Evolutionary conservation across 2,329 filamentous ascomycete genomes (phyloP).

Genomic region (Allantophomopsis lycopodina): DNA sequence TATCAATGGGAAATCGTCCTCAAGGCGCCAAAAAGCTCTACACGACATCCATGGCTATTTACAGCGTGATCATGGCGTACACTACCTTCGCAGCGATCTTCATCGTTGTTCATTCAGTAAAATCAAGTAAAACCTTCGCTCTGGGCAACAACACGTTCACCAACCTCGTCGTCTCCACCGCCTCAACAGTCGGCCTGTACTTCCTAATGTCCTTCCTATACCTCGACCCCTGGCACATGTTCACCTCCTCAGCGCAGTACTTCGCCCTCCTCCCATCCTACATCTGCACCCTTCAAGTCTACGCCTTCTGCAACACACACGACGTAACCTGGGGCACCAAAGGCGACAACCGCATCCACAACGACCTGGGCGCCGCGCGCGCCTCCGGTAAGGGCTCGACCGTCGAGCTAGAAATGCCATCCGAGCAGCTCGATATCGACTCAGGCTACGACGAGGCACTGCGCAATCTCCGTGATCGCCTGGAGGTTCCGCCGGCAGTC

Average conservation of each 20-base stretch:
- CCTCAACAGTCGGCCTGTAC: slow-evolving; percentile 84
- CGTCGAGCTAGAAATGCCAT: slow-evolving; percentile 95
- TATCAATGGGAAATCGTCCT: slow-evolving; percentile 89
- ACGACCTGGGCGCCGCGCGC: slow-evolving; percentile 78
- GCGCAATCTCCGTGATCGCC: slow-evolving; percentile 82
- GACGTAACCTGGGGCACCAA: slow-evolving; percentile 99
- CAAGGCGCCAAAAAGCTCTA: slow-evolving; percentile 92
- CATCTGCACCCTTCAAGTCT: slow-evolving; percentile 95
- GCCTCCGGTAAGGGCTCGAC: slow-evolving; percentile 58
- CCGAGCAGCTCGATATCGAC: slow-evolving; percentile 95
- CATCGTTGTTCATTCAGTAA: slow-evolving; percentile 74
- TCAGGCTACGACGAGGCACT: slow-evolving; percentile 94
- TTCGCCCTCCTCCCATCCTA: slow-evolving; percentile 85
- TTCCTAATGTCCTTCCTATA: slow-evolving; percentile 95
- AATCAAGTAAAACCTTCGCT: slow-evolving; percentile 29
- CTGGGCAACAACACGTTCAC: slow-evolving; percentile 87
- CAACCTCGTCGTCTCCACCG: slow-evolving; percentile 82
- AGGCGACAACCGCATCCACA: slow-evolving; percentile 90
- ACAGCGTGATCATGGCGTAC: slow-evolving; percentile 88
- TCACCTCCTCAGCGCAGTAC: slow-evolving; percentile 84
- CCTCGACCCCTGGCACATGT: slow-evolving; percentile 98
- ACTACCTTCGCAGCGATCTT: slow-evolving; percentile 82
- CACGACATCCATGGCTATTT: slow-evolving; percentile 76
- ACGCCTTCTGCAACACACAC: slow-evolving; percentile 98
- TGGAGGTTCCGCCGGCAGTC: slow-evolving; percentile 57